Conservation (phyloP, 768 basidiomycete genomes). For the Clitopilus hobsonii region DNA sequence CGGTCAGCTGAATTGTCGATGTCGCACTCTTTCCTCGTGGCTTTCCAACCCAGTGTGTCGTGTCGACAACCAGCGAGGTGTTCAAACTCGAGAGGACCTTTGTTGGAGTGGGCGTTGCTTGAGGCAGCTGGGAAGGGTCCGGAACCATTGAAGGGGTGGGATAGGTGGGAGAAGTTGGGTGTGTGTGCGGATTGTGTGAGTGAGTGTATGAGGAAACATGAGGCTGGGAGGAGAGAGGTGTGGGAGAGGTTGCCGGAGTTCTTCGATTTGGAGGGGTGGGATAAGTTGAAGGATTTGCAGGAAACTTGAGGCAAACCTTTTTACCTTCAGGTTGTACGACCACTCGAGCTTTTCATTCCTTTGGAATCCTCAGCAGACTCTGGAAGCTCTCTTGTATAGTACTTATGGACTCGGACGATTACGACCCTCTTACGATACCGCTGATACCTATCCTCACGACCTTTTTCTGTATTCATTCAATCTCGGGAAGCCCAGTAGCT, state of each 20-base stretch:
- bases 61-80: constrained; percentile 27
- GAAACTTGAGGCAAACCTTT: constrained; percentile 9
- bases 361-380: neutral
- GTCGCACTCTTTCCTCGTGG: constrained; percentile 37
- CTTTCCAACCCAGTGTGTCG: constrained; percentile 26
- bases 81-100: constrained; percentile 29
- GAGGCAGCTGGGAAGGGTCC: constrained; percentile 27
- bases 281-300: constrained; percentile 19
- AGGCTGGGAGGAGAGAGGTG: constrained; percentile 28
- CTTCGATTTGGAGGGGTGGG: constrained; percentile 35
- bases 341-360: neutral
- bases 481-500: too few species aligned
- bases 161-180: constrained; percentile 28
- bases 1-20: constrained; percentile 35
- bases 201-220: constrained; percentile 25
- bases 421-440: neutral
- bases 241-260: constrained; percentile 34
- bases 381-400: constrained; percentile 5
- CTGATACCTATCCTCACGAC: neutral
- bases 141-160: constrained; percentile 28
- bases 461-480: too few species aligned
- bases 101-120: constrained; percentile 37
- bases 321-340: too few species aligned
- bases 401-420: neutral
- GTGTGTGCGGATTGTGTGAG: constrained; percentile 29